Base-by-base conservation (phyloP, 2,329 filamentous ascomycete species). In the Exophiala spinifera region DNA sequence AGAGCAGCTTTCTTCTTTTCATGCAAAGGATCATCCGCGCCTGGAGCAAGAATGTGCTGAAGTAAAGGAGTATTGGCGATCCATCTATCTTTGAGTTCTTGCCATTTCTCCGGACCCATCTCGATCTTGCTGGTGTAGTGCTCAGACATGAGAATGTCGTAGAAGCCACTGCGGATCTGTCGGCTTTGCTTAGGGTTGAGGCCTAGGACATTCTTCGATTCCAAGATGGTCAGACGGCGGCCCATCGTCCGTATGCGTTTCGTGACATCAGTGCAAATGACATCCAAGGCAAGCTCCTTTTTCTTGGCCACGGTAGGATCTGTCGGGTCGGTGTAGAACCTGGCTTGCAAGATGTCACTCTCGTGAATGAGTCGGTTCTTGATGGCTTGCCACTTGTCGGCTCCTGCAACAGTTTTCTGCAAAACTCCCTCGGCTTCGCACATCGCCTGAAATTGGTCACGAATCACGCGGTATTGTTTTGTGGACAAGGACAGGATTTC, bases 191-290 rank as follows among this genome's bases (percentile, higher is more conserved):
- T 82, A 5, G 85, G 82, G 56, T 87, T 88, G 61, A 90, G 76
- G 25, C 83, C 83, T 44, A 90, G 76, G 25, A 79, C 75, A 65
- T 87, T 88, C 68, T 90, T 91, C 3, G 87, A 88, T 55, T 91
- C 85, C 1, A 83, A 79, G 42, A 92, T 80, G 1, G 83, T 85
- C 79, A 92, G 84, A n/a, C 81, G 77, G 31, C 76, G 79, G 46
- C 84, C 81, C 53, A 83, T 67, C 11, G 75, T 82, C 64, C 89
- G 82, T 76, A 91, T 85, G 17, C 87, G 78, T 71, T 94, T 94
- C 1, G 88, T 91, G 25, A 92, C 87, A 70, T 92, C 88, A 23
- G 83, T 86, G 65, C 87, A 91, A 20, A 95, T 85, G 43, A 90
- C 81, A 67, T 95, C 89, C 4, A 95, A 74, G 0, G 88, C 87